Conservation (phyloP, 768 basidiomycete genomes). For the Serendipita vermifera region DNA sequence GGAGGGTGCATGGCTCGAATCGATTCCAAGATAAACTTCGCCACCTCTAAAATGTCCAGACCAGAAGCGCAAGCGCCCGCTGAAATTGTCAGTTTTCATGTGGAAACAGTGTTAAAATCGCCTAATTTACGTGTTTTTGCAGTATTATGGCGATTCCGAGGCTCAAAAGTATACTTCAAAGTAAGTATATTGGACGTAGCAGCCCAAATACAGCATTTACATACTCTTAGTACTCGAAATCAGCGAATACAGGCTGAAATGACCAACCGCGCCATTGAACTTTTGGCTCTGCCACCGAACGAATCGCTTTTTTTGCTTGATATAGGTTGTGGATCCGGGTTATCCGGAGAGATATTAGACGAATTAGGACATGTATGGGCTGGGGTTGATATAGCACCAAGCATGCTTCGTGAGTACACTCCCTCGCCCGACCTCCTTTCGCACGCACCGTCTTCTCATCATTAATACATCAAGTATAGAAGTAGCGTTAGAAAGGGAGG, state of each 20-base stretch:
- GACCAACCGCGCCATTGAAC: constrained; percentile 90
- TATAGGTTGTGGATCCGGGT: constrained; percentile 93
- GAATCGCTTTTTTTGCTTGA: constrained; percentile 80
- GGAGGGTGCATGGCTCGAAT: too few species aligned
- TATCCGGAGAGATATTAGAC: constrained; percentile 92
- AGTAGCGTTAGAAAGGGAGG: constrained; percentile 88
- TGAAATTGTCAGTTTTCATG: constrained; percentile 55
- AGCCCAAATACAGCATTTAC: constrained; percentile 16
- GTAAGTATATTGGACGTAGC: constrained; percentile 28
- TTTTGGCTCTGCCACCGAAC: constrained; percentile 68
- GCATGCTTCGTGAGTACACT: constrained; percentile 73
- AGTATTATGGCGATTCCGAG: constrained; percentile 96
- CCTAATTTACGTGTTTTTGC: constrained; percentile 8
- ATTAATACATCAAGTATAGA: constrained; percentile 33
- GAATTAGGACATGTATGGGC: constrained; percentile 90
- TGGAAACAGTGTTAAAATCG: neutral
- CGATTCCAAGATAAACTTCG: too few species aligned
- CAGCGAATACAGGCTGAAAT: constrained; percentile 95
- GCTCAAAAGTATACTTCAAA: constrained; percentile 96
- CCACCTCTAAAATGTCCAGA: constrained; percentile 47
- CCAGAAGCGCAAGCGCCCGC: constrained; percentile 83
- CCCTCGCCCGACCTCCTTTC: neutral
- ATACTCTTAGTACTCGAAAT: constrained; percentile 62
- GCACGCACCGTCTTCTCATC: neutral
- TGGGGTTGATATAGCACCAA: constrained; percentile 88